phyloP scores from a whole-genome alignment of 495 filamentous ascomycete genomes.

The Chaetomidium leptoderma region DNA sequence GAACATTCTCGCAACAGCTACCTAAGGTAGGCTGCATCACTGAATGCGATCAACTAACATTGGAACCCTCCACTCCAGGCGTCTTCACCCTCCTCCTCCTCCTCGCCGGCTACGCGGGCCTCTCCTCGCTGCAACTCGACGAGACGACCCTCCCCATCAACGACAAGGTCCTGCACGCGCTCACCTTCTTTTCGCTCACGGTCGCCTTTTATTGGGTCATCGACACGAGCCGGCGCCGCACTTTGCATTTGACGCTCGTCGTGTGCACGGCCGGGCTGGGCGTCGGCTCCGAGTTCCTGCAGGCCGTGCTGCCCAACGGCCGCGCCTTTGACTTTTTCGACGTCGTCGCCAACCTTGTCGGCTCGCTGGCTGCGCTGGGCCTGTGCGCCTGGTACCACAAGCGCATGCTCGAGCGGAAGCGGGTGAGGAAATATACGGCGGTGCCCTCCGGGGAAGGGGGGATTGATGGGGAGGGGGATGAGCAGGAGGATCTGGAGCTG shows the following conservation, averaged over 20 bases:
- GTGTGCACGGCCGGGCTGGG: slow-evolving; percentile 70
- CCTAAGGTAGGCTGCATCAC: neutral
- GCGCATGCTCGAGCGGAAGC: slow-evolving; percentile 87
- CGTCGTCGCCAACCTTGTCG: slow-evolving; percentile 81
- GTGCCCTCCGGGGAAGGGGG: slow-evolving; percentile 50
- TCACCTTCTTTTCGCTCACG: slow-evolving; percentile 87
- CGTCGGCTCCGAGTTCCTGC: slow-evolving; percentile 80
- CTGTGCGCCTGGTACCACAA: slow-evolving; percentile 88
- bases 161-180: slow-evolving; percentile 85
- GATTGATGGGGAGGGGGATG: slow-evolving; percentile 50
- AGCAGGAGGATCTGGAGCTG: slow-evolving; percentile 54
- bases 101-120: slow-evolving; percentile 71
- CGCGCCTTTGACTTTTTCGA: slow-evolving; percentile 81
- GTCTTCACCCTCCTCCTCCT: slow-evolving; percentile 74
- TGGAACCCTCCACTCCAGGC: slow-evolving; percentile 42
- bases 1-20: neutral
- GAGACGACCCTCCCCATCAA: slow-evolving; percentile 43
- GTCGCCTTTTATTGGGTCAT: slow-evolving; percentile 93
- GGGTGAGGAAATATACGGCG: slow-evolving; percentile 65
- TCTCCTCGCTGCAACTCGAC: slow-evolving; percentile 57
- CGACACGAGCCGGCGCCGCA: slow-evolving; percentile 80
- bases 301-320: slow-evolving; percentile 74
- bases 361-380: slow-evolving; percentile 64
- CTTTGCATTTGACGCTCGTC: slow-evolving; percentile 76
- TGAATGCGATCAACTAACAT: no score